Evolutionary conservation across 176 grass and related monocot genomes (phyloP), one percentile per base, ranked within the genome.

Genomic region (Dendrocalamus sinicus): DNA sequence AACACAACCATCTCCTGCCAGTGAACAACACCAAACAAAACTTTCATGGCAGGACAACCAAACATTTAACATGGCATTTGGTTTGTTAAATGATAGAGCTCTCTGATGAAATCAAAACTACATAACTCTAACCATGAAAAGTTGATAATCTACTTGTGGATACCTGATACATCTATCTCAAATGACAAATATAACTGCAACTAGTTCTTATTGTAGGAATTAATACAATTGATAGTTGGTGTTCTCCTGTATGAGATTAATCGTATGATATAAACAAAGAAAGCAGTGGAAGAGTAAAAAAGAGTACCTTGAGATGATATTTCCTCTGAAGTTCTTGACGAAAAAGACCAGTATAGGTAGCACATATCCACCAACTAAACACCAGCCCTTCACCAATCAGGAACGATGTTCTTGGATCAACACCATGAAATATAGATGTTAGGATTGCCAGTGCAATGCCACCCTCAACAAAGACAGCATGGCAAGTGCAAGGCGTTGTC

Each of bases 391-490:
- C 90, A 86, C 83, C 90, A 69, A 95, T 90, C 70, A 85, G 35
- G 67, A 86, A 53, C 13, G 90, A 81, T 30, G 86, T 69, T 30
- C 48, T 73, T 55, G 93, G 90, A 50, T 89, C 93, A 86, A 95
- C 71, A 41, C 88, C 86, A 84, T 89, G 86, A 52, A 92, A 92
- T 76, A 90, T 48, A 51, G 80, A 86, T 7, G 90, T 92, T 15
- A 87, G 88, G 75, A 70, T 74, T 76, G 82, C 93, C 74, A 95
- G 47, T 74, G 90, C 70, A 77, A 92, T 89, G 79, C 90, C 90
- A 82, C 93, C 93, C 91, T 91, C 93, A 73, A 95, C 57, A 45
- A 58, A 95, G 11, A 91, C 45, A 71, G 88, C 93, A 78, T 95
- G 90, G 62, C 83, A 95, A 69, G 80, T 55, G 64, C 93, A 95